A percentile compares a stretch with the other conserved stretches of the same genome.
Evolutionary conservation across 441 rosid species (phyloP).

Genomic region (Syzygium syzygioides): DNA sequence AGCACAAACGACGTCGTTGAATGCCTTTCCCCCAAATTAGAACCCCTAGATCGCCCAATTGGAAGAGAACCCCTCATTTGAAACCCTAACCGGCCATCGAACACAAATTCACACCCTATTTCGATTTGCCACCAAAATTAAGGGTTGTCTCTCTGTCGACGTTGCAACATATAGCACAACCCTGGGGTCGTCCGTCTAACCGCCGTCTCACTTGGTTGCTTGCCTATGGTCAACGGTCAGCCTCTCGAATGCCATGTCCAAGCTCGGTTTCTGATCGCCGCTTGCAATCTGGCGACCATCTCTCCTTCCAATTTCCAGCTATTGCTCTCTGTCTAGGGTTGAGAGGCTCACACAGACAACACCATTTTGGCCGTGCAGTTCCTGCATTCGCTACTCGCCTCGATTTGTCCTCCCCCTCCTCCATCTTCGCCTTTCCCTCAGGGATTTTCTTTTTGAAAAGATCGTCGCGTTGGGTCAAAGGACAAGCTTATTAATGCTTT

Average conservation of each 20-base stretch:
- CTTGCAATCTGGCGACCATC: conserved; percentile 47
- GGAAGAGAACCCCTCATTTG: no score
- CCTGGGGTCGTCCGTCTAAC: conserved; percentile 56
- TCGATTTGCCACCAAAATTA: no score
- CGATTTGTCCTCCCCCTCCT: no score
- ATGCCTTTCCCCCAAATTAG: no score
- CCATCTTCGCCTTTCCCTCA: no score
- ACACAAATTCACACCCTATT: no score
- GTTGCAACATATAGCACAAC: conserved; percentile 38
- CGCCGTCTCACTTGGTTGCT: conserved; percentile 14
- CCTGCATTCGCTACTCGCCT: no score
- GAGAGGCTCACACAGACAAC: conserved; percentile 5
- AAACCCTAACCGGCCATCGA: no score
- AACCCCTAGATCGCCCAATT: no score
- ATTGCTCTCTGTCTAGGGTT: conserved; percentile 58
- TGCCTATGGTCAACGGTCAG: conserved; percentile 11
- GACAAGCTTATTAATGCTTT: conserved; percentile 77
- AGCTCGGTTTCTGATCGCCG: conserved; percentile 59
- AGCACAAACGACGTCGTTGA: no score
- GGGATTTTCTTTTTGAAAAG: no score
- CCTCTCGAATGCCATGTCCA: conserved; percentile 50
- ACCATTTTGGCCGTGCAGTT: conserved; percentile 9
- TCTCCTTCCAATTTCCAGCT: conserved; percentile 48
- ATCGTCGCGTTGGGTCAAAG: conserved; percentile 7
- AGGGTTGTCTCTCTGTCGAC: conserved; percentile 28